Evolutionary conservation across 257 asterid species (phyloP).

Genomic region (Euphrasia confusa): DNA sequence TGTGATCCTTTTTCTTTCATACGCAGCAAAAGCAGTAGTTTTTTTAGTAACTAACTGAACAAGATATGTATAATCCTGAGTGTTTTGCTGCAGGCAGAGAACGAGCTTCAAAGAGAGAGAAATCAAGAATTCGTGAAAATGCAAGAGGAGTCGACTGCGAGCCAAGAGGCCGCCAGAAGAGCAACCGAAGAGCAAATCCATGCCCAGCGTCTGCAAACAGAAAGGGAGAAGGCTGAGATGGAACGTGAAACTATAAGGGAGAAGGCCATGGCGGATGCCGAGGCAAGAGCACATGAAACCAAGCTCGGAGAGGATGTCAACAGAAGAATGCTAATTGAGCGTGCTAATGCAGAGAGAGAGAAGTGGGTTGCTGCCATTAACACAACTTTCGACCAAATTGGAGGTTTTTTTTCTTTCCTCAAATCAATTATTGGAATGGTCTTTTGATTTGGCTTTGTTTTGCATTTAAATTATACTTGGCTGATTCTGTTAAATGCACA

Average conservation of each 20-base stretch:
- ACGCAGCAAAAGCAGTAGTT: slow-evolving; percentile 7
- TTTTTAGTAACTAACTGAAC: slow-evolving; percentile 7
- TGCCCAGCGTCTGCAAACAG: slow-evolving; percentile 88
- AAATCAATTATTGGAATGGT: background rate
- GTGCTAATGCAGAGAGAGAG: slow-evolving; percentile 93
- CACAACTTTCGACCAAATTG: slow-evolving; percentile 88
- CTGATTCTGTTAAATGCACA: slow-evolving; percentile 35
- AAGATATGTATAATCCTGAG: slow-evolving; percentile 15
- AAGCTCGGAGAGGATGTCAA: slow-evolving; percentile 91
- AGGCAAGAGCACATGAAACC: slow-evolving; percentile 92
- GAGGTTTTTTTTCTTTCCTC: slow-evolving; percentile 47
- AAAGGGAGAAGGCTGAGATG: slow-evolving; percentile 74
- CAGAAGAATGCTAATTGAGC: slow-evolving; percentile 64
- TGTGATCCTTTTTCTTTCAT: slow-evolving; percentile 21
- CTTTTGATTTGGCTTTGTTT: background rate
- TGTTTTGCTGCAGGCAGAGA: slow-evolving; percentile 64
- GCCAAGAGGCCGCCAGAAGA: slow-evolving; percentile 90
- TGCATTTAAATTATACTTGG: background rate
- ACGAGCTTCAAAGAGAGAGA: slow-evolving; percentile 79
- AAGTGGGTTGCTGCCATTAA: slow-evolving; percentile 93
- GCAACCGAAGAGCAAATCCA: slow-evolving; percentile 97
- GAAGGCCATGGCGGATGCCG: slow-evolving; percentile 84
- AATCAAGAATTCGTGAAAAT: slow-evolving; percentile 88
- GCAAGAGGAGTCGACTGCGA: slow-evolving; percentile 93
- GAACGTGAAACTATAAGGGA: slow-evolving; percentile 85